Evolutionary conservation across 176 grass and related monocot species (phyloP), one percentile per base, ranked within the genome.

Genomic region (Carex pumila): DNA sequence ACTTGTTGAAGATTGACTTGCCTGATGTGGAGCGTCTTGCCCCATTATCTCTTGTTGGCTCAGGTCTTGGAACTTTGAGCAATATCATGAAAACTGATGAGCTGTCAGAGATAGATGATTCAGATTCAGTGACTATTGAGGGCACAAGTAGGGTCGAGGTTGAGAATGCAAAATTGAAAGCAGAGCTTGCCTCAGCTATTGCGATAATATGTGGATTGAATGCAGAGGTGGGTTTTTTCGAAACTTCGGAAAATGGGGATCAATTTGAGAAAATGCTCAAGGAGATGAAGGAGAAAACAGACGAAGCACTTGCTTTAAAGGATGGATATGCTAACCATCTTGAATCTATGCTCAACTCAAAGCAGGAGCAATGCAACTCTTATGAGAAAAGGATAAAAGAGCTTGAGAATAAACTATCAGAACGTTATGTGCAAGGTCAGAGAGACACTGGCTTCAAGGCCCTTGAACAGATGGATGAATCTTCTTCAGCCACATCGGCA

Each of bases 121-220:
- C 85, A 57, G 91, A 95, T 57, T 81, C 85, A 52, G 90, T 95
- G 13, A 90, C 88, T 80, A 94, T 97, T 84, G 85, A 90, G 85
- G 97, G 97, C 75, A 99, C 93, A 36, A 91, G 97, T 81, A 95
- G 88, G 74, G 54, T 99, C 53, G 97, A 99, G 91, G 91, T 99
- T 59, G 97, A 99, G 67, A 99, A 99, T 59, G 93, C 90, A 60
- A 93, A 77, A 77, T 91, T 99, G 83, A 99, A 96, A 85, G 93
- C 93, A 36, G 93, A 96, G 31, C 93, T 99, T 89, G 97, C 97
- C 88, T 95, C 91, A 57, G 91, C 91, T 37, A 96, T 99, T 92
- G 93, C 85, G 15, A 60, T 87, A 63, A 81, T 96, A 22, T 99
- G 93, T 80, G 82, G 58, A 81, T 79, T 94, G 29, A 82, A 90